Percentiles rank a stretch among this genome's conserved stretches.
These are phyloP conservation scores for Aspergillus bertholletiae DNA, from an alignment of 495 filamentous ascomycete genomes.

Conservation along the genomic window DNA sequence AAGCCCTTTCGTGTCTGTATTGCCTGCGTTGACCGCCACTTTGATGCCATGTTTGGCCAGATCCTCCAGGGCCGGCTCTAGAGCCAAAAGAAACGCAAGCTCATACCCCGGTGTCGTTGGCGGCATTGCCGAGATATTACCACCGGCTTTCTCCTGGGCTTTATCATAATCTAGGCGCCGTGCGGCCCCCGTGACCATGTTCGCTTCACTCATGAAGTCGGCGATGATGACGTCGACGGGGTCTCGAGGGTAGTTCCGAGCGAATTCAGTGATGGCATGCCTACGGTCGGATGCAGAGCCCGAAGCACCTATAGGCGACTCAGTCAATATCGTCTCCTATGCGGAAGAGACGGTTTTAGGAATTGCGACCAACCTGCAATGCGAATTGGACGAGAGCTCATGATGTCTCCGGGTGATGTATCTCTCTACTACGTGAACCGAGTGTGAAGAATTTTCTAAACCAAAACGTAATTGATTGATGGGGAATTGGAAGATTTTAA, in stretches of 20 bases:
- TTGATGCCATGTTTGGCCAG: constrained; percentile 51
- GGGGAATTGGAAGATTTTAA: not conserved
- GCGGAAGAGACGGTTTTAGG: too few species aligned
- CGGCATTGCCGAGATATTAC: too few species aligned
- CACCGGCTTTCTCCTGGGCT: not conserved
- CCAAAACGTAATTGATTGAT: not conserved
- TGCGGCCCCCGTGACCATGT: constrained; percentile 46
- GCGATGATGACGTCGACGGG: constrained; percentile 55
- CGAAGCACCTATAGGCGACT: constrained; percentile 32
- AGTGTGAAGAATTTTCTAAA: not conserved
- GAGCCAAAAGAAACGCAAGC: constrained; percentile 47
- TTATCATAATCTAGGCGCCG: constrained; percentile 35
- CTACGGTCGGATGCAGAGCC: constrained; percentile 55
- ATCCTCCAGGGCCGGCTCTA: constrained; percentile 49
- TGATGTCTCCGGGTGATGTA: not conserved
- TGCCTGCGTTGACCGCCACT: constrained; percentile 58
- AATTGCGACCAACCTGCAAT: constrained; percentile 16
- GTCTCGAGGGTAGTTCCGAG: constrained; percentile 43
- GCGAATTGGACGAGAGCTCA: constrained; percentile 19
- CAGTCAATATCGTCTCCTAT: not conserved
- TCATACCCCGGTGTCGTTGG: constrained; percentile 42
- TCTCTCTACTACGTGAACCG: not conserved
- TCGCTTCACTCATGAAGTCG: constrained; percentile 57
- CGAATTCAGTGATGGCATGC: constrained; percentile 51
- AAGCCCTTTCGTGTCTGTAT: constrained; percentile 46